A percentile compares a stretch with the other conserved stretches of the same genome.
Evolutionary conservation across 1,284 basidiomycete species (phyloP).

Genomic region (Blastosporella zonata): DNA sequence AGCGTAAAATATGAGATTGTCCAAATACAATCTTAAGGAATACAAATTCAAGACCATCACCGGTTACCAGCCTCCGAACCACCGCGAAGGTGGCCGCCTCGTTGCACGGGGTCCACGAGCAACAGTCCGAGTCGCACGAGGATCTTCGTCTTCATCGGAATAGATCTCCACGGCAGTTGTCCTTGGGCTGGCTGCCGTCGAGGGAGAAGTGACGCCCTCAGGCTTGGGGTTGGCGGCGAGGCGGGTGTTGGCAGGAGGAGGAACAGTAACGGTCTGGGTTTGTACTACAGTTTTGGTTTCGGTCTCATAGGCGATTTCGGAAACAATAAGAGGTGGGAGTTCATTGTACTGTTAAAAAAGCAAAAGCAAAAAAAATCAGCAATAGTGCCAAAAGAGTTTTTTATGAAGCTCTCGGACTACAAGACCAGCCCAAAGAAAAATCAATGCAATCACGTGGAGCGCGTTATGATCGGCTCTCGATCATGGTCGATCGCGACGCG

Average conservation of each 20-base stretch:
- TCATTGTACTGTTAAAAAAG: constrained; percentile 45
- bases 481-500: constrained; percentile 36
- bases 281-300: constrained; percentile 66
- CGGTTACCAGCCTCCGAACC: constrained; percentile 40
- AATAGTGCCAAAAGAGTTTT: constrained; percentile 20
- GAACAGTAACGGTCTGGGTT: constrained; percentile 62
- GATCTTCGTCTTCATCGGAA: constrained; percentile 49
- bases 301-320: constrained; percentile 65
- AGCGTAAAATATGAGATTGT: constrained; percentile 16
- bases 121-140: constrained; percentile 25
- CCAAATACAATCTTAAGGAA: constrained; percentile 19
- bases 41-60: constrained; percentile 21
- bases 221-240: constrained; percentile 71
- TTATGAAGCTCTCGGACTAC: constrained; percentile 35
- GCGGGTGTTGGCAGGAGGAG: constrained; percentile 75
- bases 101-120: constrained; percentile 31
- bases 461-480: constrained; percentile 32
- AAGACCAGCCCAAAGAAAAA: constrained; percentile 35
- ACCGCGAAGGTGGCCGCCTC: constrained; percentile 36
- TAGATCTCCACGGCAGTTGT: constrained; percentile 69
- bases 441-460: constrained; percentile 39
- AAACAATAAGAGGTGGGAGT: constrained; percentile 60
- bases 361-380: constrained; percentile 38
- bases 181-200: constrained; percentile 56
- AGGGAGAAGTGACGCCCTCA: constrained; percentile 51